Evolutionary conservation across 441 rosid genomes (phyloP).

Genomic region (Erodium moschatum): DNA sequence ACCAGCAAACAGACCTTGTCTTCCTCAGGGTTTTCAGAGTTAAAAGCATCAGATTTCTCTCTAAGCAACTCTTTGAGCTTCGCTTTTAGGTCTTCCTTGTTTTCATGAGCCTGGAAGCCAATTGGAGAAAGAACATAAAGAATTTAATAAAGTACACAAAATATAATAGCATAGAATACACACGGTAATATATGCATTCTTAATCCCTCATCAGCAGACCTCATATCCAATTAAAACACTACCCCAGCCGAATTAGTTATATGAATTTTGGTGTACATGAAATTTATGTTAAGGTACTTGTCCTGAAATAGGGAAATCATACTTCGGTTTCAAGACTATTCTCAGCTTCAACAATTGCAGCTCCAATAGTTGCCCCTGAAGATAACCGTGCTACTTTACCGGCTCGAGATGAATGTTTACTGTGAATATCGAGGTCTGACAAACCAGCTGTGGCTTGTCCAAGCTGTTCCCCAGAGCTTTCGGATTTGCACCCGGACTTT

Average conservation of each 20-base stretch:
- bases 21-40: slow-evolving; percentile 46
- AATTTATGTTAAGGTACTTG: slow-evolving; percentile 20
- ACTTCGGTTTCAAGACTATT: slow-evolving; percentile 65
- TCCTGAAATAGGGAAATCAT: slow-evolving; percentile 30
- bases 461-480: slow-evolving; percentile 3
- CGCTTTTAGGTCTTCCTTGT: slow-evolving; percentile 63
- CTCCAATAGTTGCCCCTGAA: slow-evolving; percentile 53
- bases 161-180: neutral
- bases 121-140: neutral
- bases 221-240: slow-evolving; percentile 38
- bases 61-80: slow-evolving; percentile 69
- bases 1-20: slow-evolving; percentile 54
- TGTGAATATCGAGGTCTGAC: neutral
- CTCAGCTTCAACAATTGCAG: slow-evolving; percentile 77
- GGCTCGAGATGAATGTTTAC: slow-evolving; percentile 16
- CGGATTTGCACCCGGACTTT: slow-evolving; percentile 12
- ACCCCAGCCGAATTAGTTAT: slow-evolving; percentile 20
- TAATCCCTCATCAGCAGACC: slow-evolving; percentile 22
- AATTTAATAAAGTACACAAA: neutral
- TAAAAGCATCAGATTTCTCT: slow-evolving; percentile 65
- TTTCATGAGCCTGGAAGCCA: slow-evolving; percentile 45
- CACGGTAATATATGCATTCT: slow-evolving; percentile 17
- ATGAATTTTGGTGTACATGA: neutral
- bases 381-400: slow-evolving; percentile 44
- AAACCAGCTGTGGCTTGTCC: slow-evolving; percentile 7